phyloP scores from a whole-genome alignment of 495 filamentous ascomycete species.

The Aspergillus conjunctus region DNA sequence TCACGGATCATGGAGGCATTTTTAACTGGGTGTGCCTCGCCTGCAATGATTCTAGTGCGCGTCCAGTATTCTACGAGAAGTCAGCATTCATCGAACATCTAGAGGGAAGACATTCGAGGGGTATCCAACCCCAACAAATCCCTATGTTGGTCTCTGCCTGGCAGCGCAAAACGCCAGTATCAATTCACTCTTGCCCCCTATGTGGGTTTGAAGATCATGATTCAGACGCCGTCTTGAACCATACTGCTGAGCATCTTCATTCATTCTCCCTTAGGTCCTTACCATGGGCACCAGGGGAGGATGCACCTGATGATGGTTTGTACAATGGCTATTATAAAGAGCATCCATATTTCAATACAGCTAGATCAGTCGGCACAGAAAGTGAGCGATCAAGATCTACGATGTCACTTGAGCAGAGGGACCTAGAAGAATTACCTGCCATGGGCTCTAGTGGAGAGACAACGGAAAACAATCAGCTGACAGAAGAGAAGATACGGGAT shows the following conservation, averaged over 20 bases:
- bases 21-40: constrained; percentile 11
- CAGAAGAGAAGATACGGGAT: neutral
- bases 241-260: constrained; percentile 10
- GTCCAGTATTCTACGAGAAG: neutral
- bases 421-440: neutral
- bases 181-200: neutral
- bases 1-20: constrained; percentile 4
- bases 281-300: neutral
- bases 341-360: constrained; percentile 11
- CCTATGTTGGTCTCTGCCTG: constrained; percentile 11
- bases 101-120: neutral
- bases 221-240: neutral
- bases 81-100: neutral
- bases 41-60: constrained; percentile 1
- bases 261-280: constrained; percentile 2
- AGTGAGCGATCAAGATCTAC: neutral
- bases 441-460: neutral
- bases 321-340: neutral
- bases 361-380: neutral
- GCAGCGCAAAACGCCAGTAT: neutral
- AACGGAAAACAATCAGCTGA: neutral
- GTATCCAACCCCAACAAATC: constrained; percentile 7
- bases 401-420: neutral
- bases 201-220: neutral
- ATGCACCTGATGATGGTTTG: neutral